Evolutionary conservation across 2,329 filamentous ascomycete species (phyloP).

Genomic region (Raffaelea ambrosiae): DNA sequence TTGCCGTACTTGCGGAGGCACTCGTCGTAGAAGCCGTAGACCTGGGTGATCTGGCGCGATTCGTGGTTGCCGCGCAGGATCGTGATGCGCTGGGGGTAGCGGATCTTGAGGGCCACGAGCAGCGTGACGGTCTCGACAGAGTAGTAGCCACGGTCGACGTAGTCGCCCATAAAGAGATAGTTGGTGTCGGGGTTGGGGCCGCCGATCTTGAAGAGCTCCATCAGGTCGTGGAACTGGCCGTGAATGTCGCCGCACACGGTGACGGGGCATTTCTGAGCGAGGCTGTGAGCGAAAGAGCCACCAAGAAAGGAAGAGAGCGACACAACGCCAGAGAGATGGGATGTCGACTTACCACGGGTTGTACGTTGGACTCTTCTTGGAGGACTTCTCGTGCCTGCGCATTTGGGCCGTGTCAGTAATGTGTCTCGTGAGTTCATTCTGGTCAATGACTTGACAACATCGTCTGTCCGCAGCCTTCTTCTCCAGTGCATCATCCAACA

Average conservation of each 20-base stretch:
- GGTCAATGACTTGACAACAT: no score
- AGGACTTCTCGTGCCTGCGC: slow-evolving; percentile 84
- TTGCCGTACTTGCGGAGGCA: slow-evolving; percentile 98
- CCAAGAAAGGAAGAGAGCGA: neutral
- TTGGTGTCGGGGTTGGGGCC: slow-evolving; percentile 97
- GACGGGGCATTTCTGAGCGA: slow-evolving; percentile 81
- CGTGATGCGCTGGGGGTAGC: slow-evolving; percentile 95
- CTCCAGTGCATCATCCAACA: no score
- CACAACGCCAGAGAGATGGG: no score
- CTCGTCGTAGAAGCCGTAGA: slow-evolving; percentile 99
- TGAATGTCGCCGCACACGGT: slow-evolving; percentile 99
- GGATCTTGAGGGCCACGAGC: slow-evolving; percentile 92
- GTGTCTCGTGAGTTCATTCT: no score
- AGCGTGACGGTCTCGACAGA: slow-evolving; percentile 97
- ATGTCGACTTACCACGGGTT: slow-evolving; percentile 95
- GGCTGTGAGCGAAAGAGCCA: neutral
- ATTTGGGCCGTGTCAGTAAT: slow-evolving; percentile 22
- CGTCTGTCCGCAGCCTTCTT: no score
- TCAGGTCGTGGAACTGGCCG: slow-evolving; percentile 96
- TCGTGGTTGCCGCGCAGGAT: slow-evolving; percentile 99
- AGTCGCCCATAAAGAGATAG: slow-evolving; percentile 99
- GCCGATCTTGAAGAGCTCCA: slow-evolving; percentile 99
- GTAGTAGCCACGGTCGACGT: slow-evolving; percentile 98
- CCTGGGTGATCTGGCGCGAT: slow-evolving; percentile 96
- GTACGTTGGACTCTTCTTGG: slow-evolving; percentile 96